Base-by-base conservation (phyloP, 208 protist genomes). In the Acanthamoeba rhysodes region DNA sequence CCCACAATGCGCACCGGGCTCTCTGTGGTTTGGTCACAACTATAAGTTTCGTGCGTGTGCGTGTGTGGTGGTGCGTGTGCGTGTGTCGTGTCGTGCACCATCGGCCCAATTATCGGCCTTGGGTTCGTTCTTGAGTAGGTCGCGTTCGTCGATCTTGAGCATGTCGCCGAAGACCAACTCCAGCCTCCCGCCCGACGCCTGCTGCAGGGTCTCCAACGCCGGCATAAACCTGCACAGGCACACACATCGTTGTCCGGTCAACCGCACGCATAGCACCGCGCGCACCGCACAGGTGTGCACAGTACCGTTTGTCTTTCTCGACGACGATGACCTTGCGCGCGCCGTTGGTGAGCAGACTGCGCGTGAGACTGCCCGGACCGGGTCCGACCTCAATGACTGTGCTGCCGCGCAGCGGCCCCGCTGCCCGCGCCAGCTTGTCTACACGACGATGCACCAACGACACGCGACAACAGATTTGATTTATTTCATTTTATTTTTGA, bases 281-380 rank as follows among this genome's bases (percentile, higher is more conserved):
- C n/a, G n/a, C n/a, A n/a, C n/a, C n/a, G n/a, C n/a, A n/a, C n/a
- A n/a, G n/a, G n/a, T n/a, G n/a, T n/a, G n/a, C n/a, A n/a, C n/a
- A n/a, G n/a, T 57, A 88, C 80, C 87, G 53, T 34, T 48, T 92
- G 87, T 92, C 91, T 68, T 85, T 95, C 45, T 95, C 70, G 32
- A 95, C 59, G 3, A 41, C 91, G 27, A 95, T 85, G 76, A 95
- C 91, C 91, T 95, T 82, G 29, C 76, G 68, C 16, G 91, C 91
- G 55, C 91, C 91, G 48, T 66, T 64, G 70, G 48, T 87, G 91
- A 82, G 91, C 29, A 82, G 91, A 45, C 72, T 87, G 76, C 91
- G 91, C 12, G 91, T 95, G 72, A 95, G 91, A 32, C 72, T 72
- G 76, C 70, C 91, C 12, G 91, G 91, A 7, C 90, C 90, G 9